Evolutionary conservation across 2,329 filamentous ascomycete genomes (phyloP).

Genomic region (Penicillium capsulatum): DNA sequence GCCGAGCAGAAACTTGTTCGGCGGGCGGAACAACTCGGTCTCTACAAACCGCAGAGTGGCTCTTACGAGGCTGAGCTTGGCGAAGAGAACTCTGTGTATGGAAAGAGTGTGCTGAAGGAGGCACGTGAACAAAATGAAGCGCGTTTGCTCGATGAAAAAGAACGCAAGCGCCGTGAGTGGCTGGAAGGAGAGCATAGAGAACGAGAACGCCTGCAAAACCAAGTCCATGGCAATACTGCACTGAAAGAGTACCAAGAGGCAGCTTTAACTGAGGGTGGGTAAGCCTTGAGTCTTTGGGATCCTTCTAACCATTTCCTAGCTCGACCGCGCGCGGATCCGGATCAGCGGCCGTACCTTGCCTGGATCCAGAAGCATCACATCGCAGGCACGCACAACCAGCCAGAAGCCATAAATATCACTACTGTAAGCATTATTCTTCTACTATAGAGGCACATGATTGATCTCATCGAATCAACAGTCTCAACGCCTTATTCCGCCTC

Average conservation of each 20-base stretch:
- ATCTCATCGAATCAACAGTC: conserved; percentile 24
- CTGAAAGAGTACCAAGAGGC: conserved; percentile 36
- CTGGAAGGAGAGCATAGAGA: conserved; percentile 48
- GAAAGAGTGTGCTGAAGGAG: conserved; percentile 41
- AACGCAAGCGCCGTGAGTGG: conserved; percentile 50
- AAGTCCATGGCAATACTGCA: conserved; percentile 33
- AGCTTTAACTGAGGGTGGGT: conserved; percentile 35
- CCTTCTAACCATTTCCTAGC: conserved; percentile 19
- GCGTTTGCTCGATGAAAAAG: conserved; percentile 41
- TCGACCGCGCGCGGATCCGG: conserved; percentile 41
- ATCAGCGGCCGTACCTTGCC: conserved; percentile 37
- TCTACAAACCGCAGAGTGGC: conserved; percentile 45
- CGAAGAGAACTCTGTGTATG: conserved; percentile 41
- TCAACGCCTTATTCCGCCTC: conserved; percentile 45
- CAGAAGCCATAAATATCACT: conserved; percentile 34
- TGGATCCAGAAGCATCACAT: conserved; percentile 44
- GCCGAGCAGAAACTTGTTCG: conserved; percentile 36
- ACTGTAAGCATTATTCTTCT: conserved; percentile 29
- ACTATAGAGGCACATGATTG: too few species aligned
- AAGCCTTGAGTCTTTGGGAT: not conserved
- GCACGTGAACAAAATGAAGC: conserved; percentile 40
- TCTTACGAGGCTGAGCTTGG: conserved; percentile 40
- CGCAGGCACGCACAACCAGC: conserved; percentile 32
- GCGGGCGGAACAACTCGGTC: conserved; percentile 39
- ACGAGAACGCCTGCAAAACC: conserved; percentile 29